These are phyloP conservation scores for Kazachstania psychrophila DNA, from an alignment of 805 yeast genomes.

Conservation along the genomic window DNA sequence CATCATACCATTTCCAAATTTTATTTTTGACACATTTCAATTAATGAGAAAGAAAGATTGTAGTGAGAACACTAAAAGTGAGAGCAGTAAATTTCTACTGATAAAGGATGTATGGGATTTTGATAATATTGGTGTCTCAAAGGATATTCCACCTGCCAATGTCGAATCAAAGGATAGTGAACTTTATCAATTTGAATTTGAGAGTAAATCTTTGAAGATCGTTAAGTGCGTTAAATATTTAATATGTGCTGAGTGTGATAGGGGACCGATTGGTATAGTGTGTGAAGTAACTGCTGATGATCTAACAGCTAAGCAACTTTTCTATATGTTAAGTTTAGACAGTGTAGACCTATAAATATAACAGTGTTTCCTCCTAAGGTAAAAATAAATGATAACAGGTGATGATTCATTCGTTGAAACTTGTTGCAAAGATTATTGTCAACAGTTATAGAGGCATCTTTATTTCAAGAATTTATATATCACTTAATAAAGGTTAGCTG, in stretches of 20 bases:
- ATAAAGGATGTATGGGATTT: slow-evolving; percentile 66
- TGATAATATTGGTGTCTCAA: slow-evolving; percentile 70
- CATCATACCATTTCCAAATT: slow-evolving; percentile 7
- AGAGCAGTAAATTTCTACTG: slow-evolving; percentile 30
- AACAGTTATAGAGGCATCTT: too few species aligned
- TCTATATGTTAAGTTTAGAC: slow-evolving; percentile 37
- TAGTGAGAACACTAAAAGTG: not conserved
- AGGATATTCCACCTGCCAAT: slow-evolving; percentile 21
- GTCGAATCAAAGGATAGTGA: slow-evolving; percentile 12
- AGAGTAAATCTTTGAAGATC: slow-evolving; percentile 16
- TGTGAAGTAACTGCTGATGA: slow-evolving; percentile 35
- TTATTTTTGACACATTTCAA: slow-evolving; percentile 12
- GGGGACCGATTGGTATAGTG: slow-evolving; percentile 61
- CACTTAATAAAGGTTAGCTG: too few species aligned
- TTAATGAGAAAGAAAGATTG: slow-evolving; percentile 13
- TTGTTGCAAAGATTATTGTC: too few species aligned
- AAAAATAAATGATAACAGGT: not conserved
- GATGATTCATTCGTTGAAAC: not conserved
- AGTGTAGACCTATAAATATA: slow-evolving; percentile 29
- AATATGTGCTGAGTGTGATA: slow-evolving; percentile 68
- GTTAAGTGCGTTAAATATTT: slow-evolving; percentile 42
- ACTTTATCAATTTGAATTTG: slow-evolving; percentile 14
- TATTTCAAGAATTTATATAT: too few species aligned
- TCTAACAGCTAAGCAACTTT: slow-evolving; percentile 21
- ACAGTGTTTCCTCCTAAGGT: not conserved